A percentile compares a stretch with the other conserved stretches of the same genome.
Conservation (phyloP, 2,329 filamentous ascomycete genomes). For the Hymenoscyphus fraxineus region DNA sequence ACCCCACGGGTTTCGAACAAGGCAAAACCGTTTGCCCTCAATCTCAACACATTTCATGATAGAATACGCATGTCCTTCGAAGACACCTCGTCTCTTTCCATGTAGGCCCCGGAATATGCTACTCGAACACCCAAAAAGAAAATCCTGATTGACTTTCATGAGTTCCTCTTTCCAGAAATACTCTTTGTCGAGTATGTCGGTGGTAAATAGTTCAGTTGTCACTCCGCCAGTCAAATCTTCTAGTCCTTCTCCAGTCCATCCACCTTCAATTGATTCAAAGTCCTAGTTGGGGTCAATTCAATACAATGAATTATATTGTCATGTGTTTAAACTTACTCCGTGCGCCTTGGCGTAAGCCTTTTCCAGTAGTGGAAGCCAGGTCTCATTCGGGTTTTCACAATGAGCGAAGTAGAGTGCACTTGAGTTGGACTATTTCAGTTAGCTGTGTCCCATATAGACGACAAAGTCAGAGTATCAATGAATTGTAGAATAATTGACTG, state of each 20-base stretch:
- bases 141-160: conserved; percentile 74
- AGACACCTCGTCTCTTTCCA: conserved; percentile 48
- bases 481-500: too few species aligned
- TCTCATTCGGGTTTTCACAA: conserved; percentile 72
- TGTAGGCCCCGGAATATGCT: conserved; percentile 24
- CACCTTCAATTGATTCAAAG: conserved; percentile 70
- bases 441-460: too few species aligned
- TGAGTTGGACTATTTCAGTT: conserved; percentile 50
- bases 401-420: conserved; percentile 75
- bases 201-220: conserved; percentile 63
- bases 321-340: conserved; percentile 40
- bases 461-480: too few species aligned
- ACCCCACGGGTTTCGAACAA: conserved; percentile 55
- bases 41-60: conserved; percentile 52
- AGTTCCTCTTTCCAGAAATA: conserved; percentile 81
- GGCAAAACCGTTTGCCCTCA: conserved; percentile 52
- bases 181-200: conserved; percentile 73
- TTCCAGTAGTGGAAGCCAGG: conserved; percentile 75
- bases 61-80: conserved; percentile 36
- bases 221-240: conserved; percentile 65
- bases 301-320: background rate
- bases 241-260: conserved; percentile 56
- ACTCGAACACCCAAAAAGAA: conserved; percentile 65
- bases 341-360: conserved; percentile 85
- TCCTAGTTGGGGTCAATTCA: conserved; percentile 43